Conservation (phyloP, 75 land plant genomes). For the Pseudotsuga menziesii region DNA sequence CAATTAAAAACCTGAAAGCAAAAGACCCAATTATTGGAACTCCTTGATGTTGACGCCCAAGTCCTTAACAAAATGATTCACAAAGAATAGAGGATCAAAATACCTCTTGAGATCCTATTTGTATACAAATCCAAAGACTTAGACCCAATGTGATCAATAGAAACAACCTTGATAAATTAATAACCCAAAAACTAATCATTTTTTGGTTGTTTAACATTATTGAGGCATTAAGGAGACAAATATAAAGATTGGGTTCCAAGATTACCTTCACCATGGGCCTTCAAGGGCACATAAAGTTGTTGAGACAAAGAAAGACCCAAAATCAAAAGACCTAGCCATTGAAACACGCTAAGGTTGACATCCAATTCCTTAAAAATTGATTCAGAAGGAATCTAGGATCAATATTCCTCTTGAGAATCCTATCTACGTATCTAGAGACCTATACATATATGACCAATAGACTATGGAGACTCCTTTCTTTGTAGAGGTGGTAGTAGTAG, state of each 20-base stretch:
- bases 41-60: conserved; percentile 77
- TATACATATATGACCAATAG: conserved; percentile 63
- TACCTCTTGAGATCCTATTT: conserved; percentile 61
- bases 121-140: conserved; percentile 71
- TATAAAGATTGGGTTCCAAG: conserved; percentile 77
- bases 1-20: conserved; percentile 77
- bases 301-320: conserved; percentile 91
- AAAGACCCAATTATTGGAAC: conserved; percentile 66
- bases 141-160: conserved; percentile 63
- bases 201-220: conserved; percentile 28
- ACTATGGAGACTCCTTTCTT: too few species aligned
- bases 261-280: conserved; percentile 83
- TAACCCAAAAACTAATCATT: not conserved
- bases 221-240: conserved; percentile 73
- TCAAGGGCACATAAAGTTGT: conserved; percentile 79
- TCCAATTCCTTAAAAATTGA: conserved; percentile 84
- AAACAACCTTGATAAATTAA: too few species aligned
- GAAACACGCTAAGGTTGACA: conserved; percentile 73
- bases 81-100: conserved; percentile 67
- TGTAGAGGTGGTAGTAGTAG: too few species aligned
- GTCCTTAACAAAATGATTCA: conserved; percentile 79
- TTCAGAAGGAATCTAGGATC: conserved; percentile 70
- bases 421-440: conserved; percentile 61
- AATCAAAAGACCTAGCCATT: conserved; percentile 58
- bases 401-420: conserved; percentile 68